Percentiles rank a stretch among this genome's conserved stretches.
Evolutionary conservation across 768 basidiomycete genomes (phyloP).

Genomic region (Rhodocollybia butyracea): DNA sequence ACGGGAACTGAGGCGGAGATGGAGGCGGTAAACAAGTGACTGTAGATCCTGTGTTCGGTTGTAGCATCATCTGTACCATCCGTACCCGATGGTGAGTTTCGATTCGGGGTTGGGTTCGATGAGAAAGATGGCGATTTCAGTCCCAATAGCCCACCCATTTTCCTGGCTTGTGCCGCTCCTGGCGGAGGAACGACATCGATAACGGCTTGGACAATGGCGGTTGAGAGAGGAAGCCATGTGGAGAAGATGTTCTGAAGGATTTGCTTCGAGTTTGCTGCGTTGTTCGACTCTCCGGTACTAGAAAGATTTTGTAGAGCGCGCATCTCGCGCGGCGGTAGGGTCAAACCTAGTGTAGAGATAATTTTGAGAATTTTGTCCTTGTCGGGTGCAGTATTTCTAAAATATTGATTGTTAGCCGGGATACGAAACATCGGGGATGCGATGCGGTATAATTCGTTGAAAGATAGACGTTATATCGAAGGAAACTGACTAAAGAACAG

Average conservation of each 20-base stretch:
- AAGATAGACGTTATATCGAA: no score
- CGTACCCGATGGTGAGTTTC: background rate
- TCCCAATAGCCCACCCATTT: conserved; percentile 83
- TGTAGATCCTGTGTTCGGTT: conserved; percentile 39
- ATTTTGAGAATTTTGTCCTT: conserved; percentile 89
- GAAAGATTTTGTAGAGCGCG: conserved; percentile 41
- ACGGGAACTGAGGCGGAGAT: conserved; percentile 54
- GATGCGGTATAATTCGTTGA: no score
- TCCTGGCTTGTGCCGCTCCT: conserved; percentile 69
- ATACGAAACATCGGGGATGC: no score
- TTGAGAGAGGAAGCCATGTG: conserved; percentile 95
- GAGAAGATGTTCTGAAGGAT: conserved; percentile 85
- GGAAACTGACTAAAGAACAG: no score
- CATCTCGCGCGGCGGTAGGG: conserved; percentile 84
- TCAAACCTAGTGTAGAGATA: conserved; percentile 74
- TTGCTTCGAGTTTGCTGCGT: conserved; percentile 52
- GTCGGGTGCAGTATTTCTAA: conserved; percentile 86
- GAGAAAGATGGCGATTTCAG: conserved; percentile 58
- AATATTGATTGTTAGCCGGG: no score
- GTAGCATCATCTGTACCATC: background rate
- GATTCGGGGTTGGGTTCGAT: conserved; percentile 58
- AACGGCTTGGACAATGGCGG: conserved; percentile 85
- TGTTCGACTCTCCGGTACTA: background rate
- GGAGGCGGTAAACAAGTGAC: conserved; percentile 74
- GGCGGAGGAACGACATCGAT: conserved; percentile 96